Conservation (phyloP, 202 grass and related monocot genomes). For the Dendrocalamus latiflorus region DNA sequence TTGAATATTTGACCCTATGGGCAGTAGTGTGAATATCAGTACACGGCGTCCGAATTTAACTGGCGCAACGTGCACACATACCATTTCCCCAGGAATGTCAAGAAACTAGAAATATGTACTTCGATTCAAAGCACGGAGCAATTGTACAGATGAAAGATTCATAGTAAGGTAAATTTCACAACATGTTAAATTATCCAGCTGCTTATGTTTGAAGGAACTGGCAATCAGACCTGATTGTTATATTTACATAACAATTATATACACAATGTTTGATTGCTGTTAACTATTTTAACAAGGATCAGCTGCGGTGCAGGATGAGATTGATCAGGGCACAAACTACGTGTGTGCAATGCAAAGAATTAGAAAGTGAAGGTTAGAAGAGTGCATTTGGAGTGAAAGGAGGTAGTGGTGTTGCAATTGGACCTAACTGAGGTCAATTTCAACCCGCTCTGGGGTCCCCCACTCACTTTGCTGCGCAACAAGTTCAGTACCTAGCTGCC, state of each 20-base stretch:
- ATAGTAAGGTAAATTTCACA: constrained; percentile 9
- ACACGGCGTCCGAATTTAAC: not conserved
- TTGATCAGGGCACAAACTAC: not conserved
- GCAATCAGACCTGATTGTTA: no score
- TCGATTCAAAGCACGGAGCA: not conserved
- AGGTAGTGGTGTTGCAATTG: not conserved
- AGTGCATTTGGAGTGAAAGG: not conserved
- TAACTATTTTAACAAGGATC: constrained; percentile 24
- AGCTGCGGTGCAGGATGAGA: not conserved
- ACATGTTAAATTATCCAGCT: constrained; percentile 20
- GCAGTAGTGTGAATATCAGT: not conserved
- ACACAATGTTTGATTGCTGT: constrained; percentile 9
- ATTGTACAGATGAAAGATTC: not conserved
- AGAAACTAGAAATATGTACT: not conserved
- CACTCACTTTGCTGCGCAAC: constrained; percentile 67
- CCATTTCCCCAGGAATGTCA: not conserved
- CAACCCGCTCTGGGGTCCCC: constrained; percentile 56
- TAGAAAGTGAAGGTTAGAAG: constrained; percentile 14
- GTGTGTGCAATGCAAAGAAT: not conserved
- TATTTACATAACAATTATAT: constrained; percentile 31
- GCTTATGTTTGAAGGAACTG: constrained; percentile 8
- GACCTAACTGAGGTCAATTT: constrained; percentile 60
- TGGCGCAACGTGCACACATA: not conserved
- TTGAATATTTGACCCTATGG: not conserved
- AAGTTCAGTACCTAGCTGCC: constrained; percentile 77